These are phyloP conservation scores for Thelonectria discophora DNA, from an alignment of 2,329 filamentous ascomycete genomes.

Conservation along the genomic window DNA sequence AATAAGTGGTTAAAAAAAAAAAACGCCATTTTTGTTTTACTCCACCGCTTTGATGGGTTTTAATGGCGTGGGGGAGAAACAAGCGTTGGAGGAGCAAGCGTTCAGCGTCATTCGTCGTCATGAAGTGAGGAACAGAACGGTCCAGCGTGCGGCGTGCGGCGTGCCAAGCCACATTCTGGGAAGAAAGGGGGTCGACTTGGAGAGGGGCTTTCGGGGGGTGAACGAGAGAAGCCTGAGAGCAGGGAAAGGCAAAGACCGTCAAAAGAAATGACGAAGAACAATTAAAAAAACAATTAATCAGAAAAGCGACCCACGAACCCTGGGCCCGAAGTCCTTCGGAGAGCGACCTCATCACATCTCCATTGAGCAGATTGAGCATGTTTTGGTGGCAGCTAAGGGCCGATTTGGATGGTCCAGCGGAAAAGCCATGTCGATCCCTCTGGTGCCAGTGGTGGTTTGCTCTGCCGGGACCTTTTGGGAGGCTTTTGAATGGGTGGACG, in stretches of 20 bases:
- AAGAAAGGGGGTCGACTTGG: background rate
- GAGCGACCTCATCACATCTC: constrained; percentile 6
- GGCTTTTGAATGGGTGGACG: background rate
- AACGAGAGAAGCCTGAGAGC: too few species aligned
- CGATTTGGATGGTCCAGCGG: constrained; percentile 1
- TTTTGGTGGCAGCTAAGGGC: constrained; percentile 10
- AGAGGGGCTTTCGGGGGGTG: background rate
- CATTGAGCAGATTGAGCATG: constrained; percentile 8
- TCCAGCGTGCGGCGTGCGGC: too few species aligned
- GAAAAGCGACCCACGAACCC: background rate
- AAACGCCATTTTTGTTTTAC: background rate
- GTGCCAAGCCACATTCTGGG: too few species aligned
- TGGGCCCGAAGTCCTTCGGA: background rate
- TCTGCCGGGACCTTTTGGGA: too few species aligned
- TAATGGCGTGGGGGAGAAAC: background rate
- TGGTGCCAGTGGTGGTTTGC: background rate
- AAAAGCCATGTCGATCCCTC: constrained; percentile 7
- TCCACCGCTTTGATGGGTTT: background rate
- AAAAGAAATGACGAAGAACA: too few species aligned
- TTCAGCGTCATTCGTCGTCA: background rate
- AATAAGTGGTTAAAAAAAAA: background rate
- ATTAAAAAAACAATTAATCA: background rate
- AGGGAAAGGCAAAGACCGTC: too few species aligned
- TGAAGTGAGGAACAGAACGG: background rate
- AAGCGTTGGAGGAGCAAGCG: too few species aligned